These are phyloP conservation scores for Fusarium sp. DNA, from an alignment of 2,329 filamentous ascomycete genomes.

Conservation along the genomic window DNA sequence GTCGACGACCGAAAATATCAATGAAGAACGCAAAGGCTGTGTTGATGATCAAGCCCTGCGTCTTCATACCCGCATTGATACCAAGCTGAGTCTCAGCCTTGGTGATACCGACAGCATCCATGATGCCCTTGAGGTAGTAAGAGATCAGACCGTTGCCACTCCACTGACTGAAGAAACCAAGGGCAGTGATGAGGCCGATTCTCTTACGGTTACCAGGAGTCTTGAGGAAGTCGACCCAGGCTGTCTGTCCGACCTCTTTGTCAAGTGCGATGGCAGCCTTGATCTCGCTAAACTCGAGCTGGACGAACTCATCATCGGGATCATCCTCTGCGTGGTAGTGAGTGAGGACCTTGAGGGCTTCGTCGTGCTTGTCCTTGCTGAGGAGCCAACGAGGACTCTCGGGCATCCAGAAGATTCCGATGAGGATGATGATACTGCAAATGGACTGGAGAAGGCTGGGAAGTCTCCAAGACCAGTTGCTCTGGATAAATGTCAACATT, in stretches of 20 bases:
- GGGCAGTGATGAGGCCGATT: conserved; percentile 35
- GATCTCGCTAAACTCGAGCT: conserved; percentile 29
- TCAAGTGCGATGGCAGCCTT: conserved; percentile 26
- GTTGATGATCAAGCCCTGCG: conserved; percentile 7
- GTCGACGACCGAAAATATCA: conserved; percentile 33
- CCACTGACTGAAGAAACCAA: conserved; percentile 27
- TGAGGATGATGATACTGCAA: conserved; percentile 18
- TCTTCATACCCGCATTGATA: conserved; percentile 37
- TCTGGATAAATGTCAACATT: neutral
- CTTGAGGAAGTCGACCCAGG: conserved; percentile 35
- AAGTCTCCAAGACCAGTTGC: conserved; percentile 12
- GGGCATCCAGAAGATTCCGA: conserved; percentile 18
- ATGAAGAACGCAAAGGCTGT: conserved; percentile 32
- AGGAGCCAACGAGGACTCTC: conserved; percentile 36
- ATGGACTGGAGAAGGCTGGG: conserved; percentile 10
- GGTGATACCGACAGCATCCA: conserved; percentile 33
- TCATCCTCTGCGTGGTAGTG: conserved; percentile 32
- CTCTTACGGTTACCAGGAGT: conserved; percentile 42
- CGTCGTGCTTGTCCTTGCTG: conserved; percentile 32
- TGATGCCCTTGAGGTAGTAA: conserved; percentile 22
- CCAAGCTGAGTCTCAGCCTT: conserved; percentile 46
- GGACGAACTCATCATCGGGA: conserved; percentile 8
- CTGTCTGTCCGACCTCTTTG: conserved; percentile 19
- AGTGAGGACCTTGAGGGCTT: conserved; percentile 20
- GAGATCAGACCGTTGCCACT: conserved; percentile 24